These are phyloP conservation scores for Crotalaria pallida DNA, from an alignment of 306 rosid species.

Conservation along the genomic window DNA sequence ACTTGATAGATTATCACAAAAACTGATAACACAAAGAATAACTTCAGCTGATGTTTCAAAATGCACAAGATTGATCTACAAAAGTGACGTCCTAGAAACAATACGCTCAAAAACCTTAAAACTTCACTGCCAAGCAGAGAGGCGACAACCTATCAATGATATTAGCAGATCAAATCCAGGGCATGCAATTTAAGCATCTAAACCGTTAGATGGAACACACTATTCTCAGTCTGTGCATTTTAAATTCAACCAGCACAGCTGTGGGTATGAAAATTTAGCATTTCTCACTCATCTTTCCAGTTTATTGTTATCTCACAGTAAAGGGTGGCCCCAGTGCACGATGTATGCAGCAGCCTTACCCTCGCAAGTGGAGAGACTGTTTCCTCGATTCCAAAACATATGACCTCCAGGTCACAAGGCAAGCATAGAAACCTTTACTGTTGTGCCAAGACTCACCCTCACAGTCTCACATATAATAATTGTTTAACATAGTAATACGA, in stretches of 20 bases:
- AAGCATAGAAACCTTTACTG: too few relatives aligned
- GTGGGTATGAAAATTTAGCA: not conserved
- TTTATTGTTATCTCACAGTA: not conserved
- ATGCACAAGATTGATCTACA: not conserved
- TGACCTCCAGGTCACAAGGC: too few relatives aligned
- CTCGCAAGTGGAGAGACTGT: too few relatives aligned
- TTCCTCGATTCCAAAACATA: too few relatives aligned
- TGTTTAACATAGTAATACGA: not conserved
- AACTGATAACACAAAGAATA: not conserved
- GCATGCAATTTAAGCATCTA: not conserved
- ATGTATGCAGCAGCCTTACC: too few relatives aligned
- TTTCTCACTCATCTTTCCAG: not conserved
- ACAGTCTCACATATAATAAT: not conserved
- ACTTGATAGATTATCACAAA: not conserved
- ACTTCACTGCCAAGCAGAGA: slow-evolving; percentile 1
- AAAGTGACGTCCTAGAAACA: not conserved
- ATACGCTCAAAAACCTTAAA: not conserved
- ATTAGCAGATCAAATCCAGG: not conserved
- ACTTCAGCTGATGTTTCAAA: not conserved
- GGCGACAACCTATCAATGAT: not conserved
- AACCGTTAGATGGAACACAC: not conserved
- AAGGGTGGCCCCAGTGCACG: too few relatives aligned
- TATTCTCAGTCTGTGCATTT: not conserved
- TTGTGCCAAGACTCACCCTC: too few relatives aligned
- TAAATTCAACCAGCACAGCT: not conserved